Conservation (phyloP, 2,329 filamentous ascomycete genomes). For the Colletotrichum sidae region DNA sequence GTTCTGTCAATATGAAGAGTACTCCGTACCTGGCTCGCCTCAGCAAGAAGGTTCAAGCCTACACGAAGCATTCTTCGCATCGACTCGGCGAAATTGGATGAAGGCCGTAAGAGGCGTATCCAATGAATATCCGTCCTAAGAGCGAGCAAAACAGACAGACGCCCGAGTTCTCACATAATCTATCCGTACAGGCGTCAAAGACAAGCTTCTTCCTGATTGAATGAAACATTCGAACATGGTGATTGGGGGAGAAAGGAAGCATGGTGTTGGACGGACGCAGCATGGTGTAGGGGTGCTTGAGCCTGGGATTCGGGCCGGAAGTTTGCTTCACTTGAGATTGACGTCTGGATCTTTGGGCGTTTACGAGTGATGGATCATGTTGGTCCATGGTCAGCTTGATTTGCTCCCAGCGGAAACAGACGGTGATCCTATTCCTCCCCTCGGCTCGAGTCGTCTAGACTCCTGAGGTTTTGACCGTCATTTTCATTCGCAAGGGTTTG, state of each 20-base stretch:
- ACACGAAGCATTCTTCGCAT: constrained; percentile 14
- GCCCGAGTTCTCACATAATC: constrained; percentile 14
- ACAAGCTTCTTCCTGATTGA: constrained; percentile 23
- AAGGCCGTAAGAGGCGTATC: background rate
- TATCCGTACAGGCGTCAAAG: background rate
- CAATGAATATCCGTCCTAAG: constrained; percentile 8
- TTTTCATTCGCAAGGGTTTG: constrained; percentile 24
- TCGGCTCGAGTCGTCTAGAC: background rate
- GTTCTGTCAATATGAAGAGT: background rate
- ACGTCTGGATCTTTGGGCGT: constrained; percentile 12
- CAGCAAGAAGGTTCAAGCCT: constrained; percentile 8
- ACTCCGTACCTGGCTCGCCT: constrained; percentile 11
- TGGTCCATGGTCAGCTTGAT: constrained; percentile 4
- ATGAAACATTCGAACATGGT: constrained; percentile 28
- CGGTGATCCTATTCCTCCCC: constrained; percentile 7
- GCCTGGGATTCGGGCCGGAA: constrained; percentile 29
- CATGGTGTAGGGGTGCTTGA: constrained; percentile 26
- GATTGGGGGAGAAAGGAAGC: constrained; percentile 26
- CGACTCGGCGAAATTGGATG: constrained; percentile 1
- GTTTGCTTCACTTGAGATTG: background rate
- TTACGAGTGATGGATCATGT: constrained; percentile 11
- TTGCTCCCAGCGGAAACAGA: constrained; percentile 21
- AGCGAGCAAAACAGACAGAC: background rate
- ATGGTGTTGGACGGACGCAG: constrained; percentile 20
- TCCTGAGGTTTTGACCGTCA: no score